A percentile compares a stretch with the other conserved stretches of the same genome.
These are phyloP conservation scores for Cerioporus squamosus DNA, from an alignment of 1,284 basidiomycete genomes.

Conservation along the genomic window DNA sequence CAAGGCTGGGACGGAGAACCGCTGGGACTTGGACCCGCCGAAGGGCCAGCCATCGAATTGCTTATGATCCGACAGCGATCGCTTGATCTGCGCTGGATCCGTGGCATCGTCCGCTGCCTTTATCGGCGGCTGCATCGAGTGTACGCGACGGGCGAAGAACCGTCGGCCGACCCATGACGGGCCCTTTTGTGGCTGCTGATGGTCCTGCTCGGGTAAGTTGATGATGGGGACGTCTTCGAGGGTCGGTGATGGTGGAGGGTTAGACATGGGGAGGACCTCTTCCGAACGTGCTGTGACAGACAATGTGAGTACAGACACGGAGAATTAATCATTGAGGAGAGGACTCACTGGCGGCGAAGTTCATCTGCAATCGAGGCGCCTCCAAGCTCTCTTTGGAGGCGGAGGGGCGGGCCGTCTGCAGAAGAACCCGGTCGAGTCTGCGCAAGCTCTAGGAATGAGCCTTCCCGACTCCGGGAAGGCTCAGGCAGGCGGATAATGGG, in stretches of 20 bases:
- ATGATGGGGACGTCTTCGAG: constrained; percentile 18
- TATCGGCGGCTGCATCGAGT: constrained; percentile 29
- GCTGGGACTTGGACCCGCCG: constrained; percentile 14
- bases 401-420: constrained; percentile 15
- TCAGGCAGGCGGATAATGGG: constrained; percentile 27
- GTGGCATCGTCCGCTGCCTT: constrained; percentile 20
- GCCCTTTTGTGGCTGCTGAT: constrained; percentile 17
- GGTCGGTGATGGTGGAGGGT: constrained; percentile 7
- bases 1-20: constrained; percentile 21
- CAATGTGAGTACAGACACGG: not conserved
- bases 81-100: constrained; percentile 15
- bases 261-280: constrained; percentile 4
- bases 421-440: constrained; percentile 32
- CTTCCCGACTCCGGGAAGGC: constrained; percentile 20
- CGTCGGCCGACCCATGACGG: constrained; percentile 17
- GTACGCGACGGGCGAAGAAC: constrained; percentile 25
- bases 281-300: constrained; percentile 7
- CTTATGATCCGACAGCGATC: constrained; percentile 24
- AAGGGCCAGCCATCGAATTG: constrained; percentile 33
- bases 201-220: constrained; percentile 28
- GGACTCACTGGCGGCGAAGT: constrained; percentile 7
- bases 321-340: not conserved
- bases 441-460: constrained; percentile 34
- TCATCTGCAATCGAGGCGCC: not conserved
- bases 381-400: constrained; percentile 7